Conservation (phyloP, 495 filamentous ascomycete genomes). For the Daldinia bambusicola region DNA sequence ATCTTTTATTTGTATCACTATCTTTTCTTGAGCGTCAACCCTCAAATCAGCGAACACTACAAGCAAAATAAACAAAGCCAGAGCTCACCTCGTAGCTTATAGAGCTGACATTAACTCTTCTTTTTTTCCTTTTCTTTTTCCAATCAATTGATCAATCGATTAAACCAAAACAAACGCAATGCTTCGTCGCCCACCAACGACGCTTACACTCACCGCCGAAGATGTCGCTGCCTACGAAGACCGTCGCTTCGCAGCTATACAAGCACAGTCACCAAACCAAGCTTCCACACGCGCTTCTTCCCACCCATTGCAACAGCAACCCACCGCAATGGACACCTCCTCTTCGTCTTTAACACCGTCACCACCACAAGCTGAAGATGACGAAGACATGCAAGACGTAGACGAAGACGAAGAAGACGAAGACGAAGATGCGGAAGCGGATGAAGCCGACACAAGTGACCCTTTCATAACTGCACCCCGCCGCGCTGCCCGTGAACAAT, state of each 20-base stretch:
- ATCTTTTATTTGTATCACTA: background rate
- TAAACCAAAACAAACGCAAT: slow-evolving; percentile 56
- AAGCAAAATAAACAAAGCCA: background rate
- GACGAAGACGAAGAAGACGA: slow-evolving; percentile 39
- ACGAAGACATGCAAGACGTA: slow-evolving; percentile 42
- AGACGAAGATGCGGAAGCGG: slow-evolving; percentile 29
- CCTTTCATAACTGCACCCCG: slow-evolving; percentile 41
- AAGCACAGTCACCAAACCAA: slow-evolving; percentile 43
- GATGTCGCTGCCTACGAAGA: slow-evolving; percentile 83
- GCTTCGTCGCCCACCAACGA: slow-evolving; percentile 84
- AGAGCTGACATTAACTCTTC: background rate
- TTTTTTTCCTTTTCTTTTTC: background rate
- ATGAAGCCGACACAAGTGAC: slow-evolving; percentile 46
- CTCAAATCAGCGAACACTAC: background rate
- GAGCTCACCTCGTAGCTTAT: background rate
- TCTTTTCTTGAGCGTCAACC: background rate
- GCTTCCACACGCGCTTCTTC: slow-evolving; percentile 30
- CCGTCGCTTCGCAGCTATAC: slow-evolving; percentile 46
- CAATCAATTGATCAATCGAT: background rate
- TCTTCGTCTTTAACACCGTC: slow-evolving; percentile 34
- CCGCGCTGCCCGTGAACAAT: slow-evolving; percentile 36
- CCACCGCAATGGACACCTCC: slow-evolving; percentile 43
- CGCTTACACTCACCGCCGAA: slow-evolving; percentile 79
- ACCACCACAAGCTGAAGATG: slow-evolving; percentile 15
- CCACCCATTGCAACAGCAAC: slow-evolving; percentile 21